phyloP scores from a whole-genome alignment of 1,284 basidiomycete genomes.

The Ceratorhiza oryzae-sativae region DNA sequence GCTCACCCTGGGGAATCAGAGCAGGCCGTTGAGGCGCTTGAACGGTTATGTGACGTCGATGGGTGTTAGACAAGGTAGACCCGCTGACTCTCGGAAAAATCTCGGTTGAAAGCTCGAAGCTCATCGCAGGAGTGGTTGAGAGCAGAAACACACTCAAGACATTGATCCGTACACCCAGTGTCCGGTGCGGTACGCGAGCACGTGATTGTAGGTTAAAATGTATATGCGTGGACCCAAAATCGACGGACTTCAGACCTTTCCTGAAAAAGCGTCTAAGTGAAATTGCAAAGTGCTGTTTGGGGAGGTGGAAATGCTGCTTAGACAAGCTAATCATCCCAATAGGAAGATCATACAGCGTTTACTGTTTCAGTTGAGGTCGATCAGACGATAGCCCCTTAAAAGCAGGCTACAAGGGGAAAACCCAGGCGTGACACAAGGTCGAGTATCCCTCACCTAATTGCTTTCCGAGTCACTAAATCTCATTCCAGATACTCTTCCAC shows the following conservation, averaged over 20 bases:
- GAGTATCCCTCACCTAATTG: constrained; percentile 56
- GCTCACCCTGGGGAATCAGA: neutral
- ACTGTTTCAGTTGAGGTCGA: constrained; percentile 4
- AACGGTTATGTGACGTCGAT: constrained; percentile 49
- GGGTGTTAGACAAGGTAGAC: constrained; percentile 59
- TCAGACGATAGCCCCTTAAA: too few species aligned
- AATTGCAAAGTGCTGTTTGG: too few species aligned
- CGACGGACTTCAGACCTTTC: too few species aligned
- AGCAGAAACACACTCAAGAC: constrained; percentile 1
- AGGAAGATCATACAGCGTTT: constrained; percentile 21
- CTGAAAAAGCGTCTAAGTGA: too few species aligned
- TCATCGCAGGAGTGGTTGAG: neutral
- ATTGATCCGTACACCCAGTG: constrained; percentile 25
- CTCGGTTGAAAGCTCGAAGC: constrained; percentile 44
- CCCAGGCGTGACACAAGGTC: too few species aligned
- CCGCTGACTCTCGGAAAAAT: constrained; percentile 55
- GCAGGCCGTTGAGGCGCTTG: constrained; percentile 45
- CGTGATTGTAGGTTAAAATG: neutral
- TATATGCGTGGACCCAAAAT: neutral
- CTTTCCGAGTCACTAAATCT: constrained; percentile 46
- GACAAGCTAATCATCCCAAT: neutral
- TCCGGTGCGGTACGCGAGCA: constrained; percentile 31
- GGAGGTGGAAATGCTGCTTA: too few species aligned
- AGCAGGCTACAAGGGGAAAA: too few species aligned
- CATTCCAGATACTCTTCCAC: constrained; percentile 58